Evolutionary conservation across 2,329 filamentous ascomycete genomes (phyloP).

Genomic region (Fusarium robinianum): DNA sequence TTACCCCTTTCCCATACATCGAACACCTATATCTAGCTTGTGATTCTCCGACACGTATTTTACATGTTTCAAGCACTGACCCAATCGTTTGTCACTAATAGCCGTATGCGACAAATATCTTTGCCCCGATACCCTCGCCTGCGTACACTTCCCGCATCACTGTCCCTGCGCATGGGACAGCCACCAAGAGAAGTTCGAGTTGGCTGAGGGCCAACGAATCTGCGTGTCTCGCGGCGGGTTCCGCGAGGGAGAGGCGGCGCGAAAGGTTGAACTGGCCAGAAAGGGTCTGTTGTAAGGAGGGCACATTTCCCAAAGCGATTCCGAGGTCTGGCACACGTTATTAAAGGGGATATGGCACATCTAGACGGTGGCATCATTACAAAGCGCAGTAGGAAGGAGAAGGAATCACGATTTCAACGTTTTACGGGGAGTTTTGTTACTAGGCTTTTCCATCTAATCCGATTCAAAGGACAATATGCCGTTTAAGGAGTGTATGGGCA

Average conservation of each 20-base stretch:
- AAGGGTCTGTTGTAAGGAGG: conserved; percentile 71
- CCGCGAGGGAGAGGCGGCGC: conserved; percentile 69
- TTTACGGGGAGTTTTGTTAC: too few species aligned
- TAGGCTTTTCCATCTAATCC: too few species aligned
- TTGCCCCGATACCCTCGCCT: conserved; percentile 90
- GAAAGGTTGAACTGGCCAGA: conserved; percentile 78
- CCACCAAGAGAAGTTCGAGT: conserved; percentile 77
- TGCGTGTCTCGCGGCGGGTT: conserved; percentile 79
- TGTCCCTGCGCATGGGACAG: conserved; percentile 86
- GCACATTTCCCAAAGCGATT: too few species aligned
- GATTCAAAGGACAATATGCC: not conserved
- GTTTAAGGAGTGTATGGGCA: not conserved
- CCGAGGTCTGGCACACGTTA: too few species aligned
- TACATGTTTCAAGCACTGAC: conserved; percentile 11
- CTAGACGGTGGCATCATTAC: too few species aligned
- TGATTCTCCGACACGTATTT: not conserved
- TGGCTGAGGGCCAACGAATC: conserved; percentile 71
- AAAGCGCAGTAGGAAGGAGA: too few species aligned
- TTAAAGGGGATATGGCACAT: too few species aligned
- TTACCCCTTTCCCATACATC: not conserved
- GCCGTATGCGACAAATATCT: conserved; percentile 93
- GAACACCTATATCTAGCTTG: not conserved
- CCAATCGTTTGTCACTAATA: conserved; percentile 43
- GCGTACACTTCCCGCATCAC: conserved; percentile 95
- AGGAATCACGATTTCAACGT: too few species aligned